Conservation (phyloP, 495 filamentous ascomycete genomes). For the Haplographium delicatum region DNA sequence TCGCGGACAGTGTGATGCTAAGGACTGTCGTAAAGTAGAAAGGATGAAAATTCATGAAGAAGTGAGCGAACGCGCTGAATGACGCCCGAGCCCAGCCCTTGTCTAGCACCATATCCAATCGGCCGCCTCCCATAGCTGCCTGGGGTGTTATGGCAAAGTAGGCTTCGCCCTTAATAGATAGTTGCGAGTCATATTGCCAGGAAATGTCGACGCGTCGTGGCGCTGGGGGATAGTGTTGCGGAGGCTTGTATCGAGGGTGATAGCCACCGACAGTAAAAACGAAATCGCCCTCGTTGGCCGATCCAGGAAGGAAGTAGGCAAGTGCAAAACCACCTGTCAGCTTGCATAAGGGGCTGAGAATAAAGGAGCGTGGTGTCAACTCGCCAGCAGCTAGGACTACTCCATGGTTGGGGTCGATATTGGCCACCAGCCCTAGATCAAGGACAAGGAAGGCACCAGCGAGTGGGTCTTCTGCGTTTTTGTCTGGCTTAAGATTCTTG, state of each 20-base stretch:
- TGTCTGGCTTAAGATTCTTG: background rate
- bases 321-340: slow-evolving; percentile 46
- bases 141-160: slow-evolving; percentile 53
- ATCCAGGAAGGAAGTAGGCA: slow-evolving; percentile 38
- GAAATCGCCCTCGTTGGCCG: slow-evolving; percentile 34
- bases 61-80: slow-evolving; percentile 41
- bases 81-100: slow-evolving; percentile 34
- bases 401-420: slow-evolving; percentile 32
- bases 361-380: slow-evolving; percentile 37
- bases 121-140: slow-evolving; percentile 42
- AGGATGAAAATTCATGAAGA: slow-evolving; percentile 46
- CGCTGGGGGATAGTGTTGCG: slow-evolving; percentile 28
- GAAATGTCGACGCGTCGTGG: background rate
- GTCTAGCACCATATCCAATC: slow-evolving; percentile 26
- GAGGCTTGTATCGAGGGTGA: slow-evolving; percentile 35
- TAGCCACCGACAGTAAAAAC: slow-evolving; percentile 51
- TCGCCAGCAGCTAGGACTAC: slow-evolving; percentile 35
- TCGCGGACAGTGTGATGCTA: slow-evolving; percentile 21
- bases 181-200: slow-evolving; percentile 15
- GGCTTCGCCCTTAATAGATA: slow-evolving; percentile 38
- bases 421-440: slow-evolving; percentile 35
- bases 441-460: slow-evolving; percentile 23
- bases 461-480: background rate
- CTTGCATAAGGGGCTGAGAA: slow-evolving; percentile 39
- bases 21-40: slow-evolving; percentile 39